These are phyloP conservation scores for Cicer judaicum DNA, from an alignment of 306 rosid species.

Conservation along the genomic window DNA sequence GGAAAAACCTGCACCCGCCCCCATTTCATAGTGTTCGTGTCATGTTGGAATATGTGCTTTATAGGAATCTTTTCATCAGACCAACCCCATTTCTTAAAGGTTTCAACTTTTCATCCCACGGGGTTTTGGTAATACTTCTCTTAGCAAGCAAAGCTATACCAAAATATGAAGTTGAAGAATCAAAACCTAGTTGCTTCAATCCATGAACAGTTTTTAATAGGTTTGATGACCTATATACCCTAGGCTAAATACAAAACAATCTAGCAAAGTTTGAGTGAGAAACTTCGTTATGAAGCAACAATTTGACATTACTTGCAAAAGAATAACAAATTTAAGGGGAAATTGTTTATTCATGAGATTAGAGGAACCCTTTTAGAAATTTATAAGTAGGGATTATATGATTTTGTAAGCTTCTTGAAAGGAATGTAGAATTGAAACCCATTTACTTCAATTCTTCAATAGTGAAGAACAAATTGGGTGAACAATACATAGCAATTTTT, in stretches of 20 bases:
- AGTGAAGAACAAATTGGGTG: too few species aligned
- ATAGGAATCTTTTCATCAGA: slow-evolving; percentile 43
- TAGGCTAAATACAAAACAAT: not conserved
- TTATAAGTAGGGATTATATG: slow-evolving; percentile 13
- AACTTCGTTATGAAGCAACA: slow-evolving; percentile 8
- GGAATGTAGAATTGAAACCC: slow-evolving; percentile 26
- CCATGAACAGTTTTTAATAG: slow-evolving; percentile 7
- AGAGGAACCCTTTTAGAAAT: not conserved
- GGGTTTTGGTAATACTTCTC: slow-evolving; percentile 31
- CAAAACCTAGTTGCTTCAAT: slow-evolving; percentile 40
- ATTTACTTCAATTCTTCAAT: too few species aligned
- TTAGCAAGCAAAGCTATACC: slow-evolving; percentile 40
- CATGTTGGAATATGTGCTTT: too few species aligned
- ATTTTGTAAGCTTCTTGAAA: not conserved
- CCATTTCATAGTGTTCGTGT: too few species aligned
- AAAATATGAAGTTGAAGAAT: slow-evolving; percentile 39
- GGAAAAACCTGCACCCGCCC: too few species aligned
- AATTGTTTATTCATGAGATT: not conserved
- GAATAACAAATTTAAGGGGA: not conserved
- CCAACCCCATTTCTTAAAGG: slow-evolving; percentile 62
- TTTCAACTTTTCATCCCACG: slow-evolving; percentile 48
- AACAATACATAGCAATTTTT: too few species aligned
- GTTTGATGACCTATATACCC: not conserved
- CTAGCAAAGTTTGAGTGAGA: not conserved
- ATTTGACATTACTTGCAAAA: not conserved